A percentile compares a stretch with the other conserved stretches of the same genome.
These are phyloP conservation scores for Plasmodium cynomolgi DNA, from an alignment of 169 alveolate genomes.

Conservation along the genomic window DNA sequence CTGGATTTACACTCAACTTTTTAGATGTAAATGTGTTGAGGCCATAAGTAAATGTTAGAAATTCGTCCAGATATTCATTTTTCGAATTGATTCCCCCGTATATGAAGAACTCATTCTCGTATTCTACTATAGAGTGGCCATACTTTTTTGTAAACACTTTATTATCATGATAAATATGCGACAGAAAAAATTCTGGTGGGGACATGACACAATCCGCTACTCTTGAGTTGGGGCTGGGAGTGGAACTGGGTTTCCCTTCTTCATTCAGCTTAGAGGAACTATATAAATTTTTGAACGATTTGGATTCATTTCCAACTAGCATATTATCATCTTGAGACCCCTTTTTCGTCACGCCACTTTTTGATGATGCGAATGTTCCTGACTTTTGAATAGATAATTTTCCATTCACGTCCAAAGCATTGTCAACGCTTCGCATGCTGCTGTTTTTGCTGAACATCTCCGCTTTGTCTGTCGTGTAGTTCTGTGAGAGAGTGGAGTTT, in stretches of 20 bases:
- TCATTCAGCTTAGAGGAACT: constrained; percentile 32
- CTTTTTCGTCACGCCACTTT: not conserved
- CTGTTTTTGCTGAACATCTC: constrained; percentile 8
- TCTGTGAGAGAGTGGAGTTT: constrained; percentile 20
- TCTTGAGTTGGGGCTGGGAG: constrained; percentile 18
- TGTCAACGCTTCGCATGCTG: constrained; percentile 9
- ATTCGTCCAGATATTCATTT: constrained; percentile 65
- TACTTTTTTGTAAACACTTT: constrained; percentile 70
- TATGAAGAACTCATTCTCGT: constrained; percentile 69
- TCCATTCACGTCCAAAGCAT: constrained; percentile 4
- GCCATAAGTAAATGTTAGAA: constrained; percentile 59
- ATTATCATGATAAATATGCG: constrained; percentile 76
- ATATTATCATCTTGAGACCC: constrained; percentile 34
- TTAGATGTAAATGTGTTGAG: constrained; percentile 63
- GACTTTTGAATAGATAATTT: constrained; percentile 24
- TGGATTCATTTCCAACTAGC: constrained; percentile 16
- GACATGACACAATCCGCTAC: constrained; percentile 77
- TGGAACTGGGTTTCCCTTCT: constrained; percentile 21
- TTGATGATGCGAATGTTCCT: constrained; percentile 18
- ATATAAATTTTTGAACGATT: constrained; percentile 8
- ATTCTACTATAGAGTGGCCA: constrained; percentile 72
- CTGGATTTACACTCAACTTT: constrained; percentile 60
- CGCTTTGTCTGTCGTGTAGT: not conserved
- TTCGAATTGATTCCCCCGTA: constrained; percentile 71
- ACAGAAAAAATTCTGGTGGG: constrained; percentile 74